These are phyloP conservation scores for Lactarius vividus DNA, from an alignment of 768 basidiomycete genomes.

Conservation along the genomic window DNA sequence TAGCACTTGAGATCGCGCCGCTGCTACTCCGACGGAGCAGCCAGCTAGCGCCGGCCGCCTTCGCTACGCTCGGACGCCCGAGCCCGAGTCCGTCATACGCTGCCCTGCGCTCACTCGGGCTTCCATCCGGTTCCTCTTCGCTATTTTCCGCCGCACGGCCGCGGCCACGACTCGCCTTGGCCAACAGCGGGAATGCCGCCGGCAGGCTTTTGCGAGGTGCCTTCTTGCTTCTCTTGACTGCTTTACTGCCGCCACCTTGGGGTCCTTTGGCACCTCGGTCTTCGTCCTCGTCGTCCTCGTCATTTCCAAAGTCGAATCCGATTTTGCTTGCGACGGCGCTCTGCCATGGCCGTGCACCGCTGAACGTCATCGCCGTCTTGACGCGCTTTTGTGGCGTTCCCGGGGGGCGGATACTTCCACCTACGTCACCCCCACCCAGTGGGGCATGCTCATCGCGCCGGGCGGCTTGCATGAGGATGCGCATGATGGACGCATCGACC, in stretches of 20 bases:
- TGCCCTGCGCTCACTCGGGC: constrained; percentile 55
- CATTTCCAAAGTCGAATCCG: constrained; percentile 42
- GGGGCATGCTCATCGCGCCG: constrained; percentile 45
- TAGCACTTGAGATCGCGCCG: constrained; percentile 63
- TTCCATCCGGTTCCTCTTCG: constrained; percentile 54
- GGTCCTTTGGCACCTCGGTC: constrained; percentile 41
- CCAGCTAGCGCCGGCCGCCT: constrained; percentile 47
- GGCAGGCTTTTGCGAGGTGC: constrained; percentile 73
- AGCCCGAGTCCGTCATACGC: constrained; percentile 66
- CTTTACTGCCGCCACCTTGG: constrained; percentile 37
- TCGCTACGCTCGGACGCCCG: constrained; percentile 48
- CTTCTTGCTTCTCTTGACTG: constrained; percentile 40
- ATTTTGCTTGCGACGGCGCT: constrained; percentile 74
- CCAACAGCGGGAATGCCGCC: constrained; percentile 57
- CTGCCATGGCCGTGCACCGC: constrained; percentile 66
- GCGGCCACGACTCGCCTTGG: constrained; percentile 27
- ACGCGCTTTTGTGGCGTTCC: constrained; percentile 80
- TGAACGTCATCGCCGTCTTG: constrained; percentile 53
- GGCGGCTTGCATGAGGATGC: constrained; percentile 53
- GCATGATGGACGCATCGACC: constrained; percentile 70
- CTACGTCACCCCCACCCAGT: constrained; percentile 30
- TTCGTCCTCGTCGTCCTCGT: constrained; percentile 36
- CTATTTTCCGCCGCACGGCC: constrained; percentile 41
- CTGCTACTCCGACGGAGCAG: constrained; percentile 77
- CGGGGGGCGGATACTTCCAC: constrained; percentile 57